Percentiles rank a stretch among this genome's conserved stretches.
phyloP scores from a whole-genome alignment of 495 filamentous ascomycete species.

The Daldinia decipiens region DNA sequence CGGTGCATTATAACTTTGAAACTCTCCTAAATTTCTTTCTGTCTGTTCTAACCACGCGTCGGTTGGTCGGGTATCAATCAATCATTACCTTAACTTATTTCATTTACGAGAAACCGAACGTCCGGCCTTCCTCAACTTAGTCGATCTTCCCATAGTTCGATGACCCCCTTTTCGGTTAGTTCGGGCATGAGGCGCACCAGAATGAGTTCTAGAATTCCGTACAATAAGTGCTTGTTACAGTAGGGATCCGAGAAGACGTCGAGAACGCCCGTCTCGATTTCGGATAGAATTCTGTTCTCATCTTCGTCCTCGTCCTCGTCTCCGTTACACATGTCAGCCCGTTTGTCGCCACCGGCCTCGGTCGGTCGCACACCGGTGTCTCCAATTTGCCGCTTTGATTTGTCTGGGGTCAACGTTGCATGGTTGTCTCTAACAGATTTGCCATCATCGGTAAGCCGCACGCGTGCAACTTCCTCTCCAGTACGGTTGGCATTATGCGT shows the following conservation, averaged over 20 bases:
- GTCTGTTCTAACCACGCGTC: constrained; percentile 24
- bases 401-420: constrained; percentile 52
- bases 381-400: constrained; percentile 55
- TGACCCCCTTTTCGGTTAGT: constrained; percentile 75
- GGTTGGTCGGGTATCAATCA: constrained; percentile 46
- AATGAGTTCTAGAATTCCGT: constrained; percentile 78
- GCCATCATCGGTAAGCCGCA: constrained; percentile 49
- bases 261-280: constrained; percentile 67
- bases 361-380: constrained; percentile 45
- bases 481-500: constrained; percentile 40
- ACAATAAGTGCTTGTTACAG: constrained; percentile 89
- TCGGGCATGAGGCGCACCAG: constrained; percentile 86
- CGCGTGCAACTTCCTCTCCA: constrained; percentile 47
- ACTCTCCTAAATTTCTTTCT: constrained; percentile 31
- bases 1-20: constrained; percentile 41
- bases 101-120: constrained; percentile 40
- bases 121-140: constrained; percentile 56
- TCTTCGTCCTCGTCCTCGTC: constrained; percentile 50
- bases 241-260: constrained; percentile 83
- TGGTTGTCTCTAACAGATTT: constrained; percentile 49
- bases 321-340: constrained; percentile 47
- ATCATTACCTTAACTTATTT: constrained; percentile 44
- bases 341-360: constrained; percentile 41
- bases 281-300: constrained; percentile 51
- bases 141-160: constrained; percentile 77